A percentile compares a stretch with the other conserved stretches of the same genome.
phyloP scores from a whole-genome alignment of 129 eudicot species.

The Pittosporum tobira region DNA sequence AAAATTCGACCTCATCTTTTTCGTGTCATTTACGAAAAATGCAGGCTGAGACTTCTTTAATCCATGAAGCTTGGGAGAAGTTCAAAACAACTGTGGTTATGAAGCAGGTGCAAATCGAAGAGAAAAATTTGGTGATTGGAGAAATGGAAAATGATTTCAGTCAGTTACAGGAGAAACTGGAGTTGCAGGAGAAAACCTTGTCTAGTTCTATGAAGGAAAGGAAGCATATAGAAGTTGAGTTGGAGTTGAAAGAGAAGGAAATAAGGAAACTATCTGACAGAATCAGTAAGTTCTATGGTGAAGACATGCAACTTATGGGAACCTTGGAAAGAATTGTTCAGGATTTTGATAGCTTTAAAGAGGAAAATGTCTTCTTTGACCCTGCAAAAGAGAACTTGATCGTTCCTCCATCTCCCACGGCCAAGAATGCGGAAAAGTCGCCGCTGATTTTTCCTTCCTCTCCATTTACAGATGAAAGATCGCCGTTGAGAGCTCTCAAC shows the following conservation, averaged over 20 bases:
- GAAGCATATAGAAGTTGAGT: conserved; percentile 13
- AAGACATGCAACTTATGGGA: conserved; percentile 47
- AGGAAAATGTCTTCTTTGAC: conserved; percentile 24
- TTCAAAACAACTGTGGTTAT: conserved; percentile 31
- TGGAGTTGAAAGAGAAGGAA: conserved; percentile 12
- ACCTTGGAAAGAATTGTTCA: conserved; percentile 42
- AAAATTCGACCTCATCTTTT: conserved; percentile 44
- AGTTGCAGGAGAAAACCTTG: conserved; percentile 25
- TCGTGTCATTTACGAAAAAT: conserved; percentile 31
- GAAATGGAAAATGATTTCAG: conserved; percentile 44
- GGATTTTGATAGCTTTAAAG: conserved; percentile 14
- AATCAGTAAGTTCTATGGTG: conserved; percentile 29
- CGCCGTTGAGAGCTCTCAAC: conserved; percentile 68
- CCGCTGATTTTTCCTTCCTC: conserved; percentile 16
- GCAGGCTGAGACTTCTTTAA: conserved; percentile 35
- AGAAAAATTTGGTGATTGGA: conserved; percentile 29
- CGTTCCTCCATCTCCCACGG: conserved; percentile 28
- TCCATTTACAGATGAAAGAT: conserved; percentile 39
- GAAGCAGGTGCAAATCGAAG: conserved; percentile 52
- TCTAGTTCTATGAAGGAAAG: conserved; percentile 11
- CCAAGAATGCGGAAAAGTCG: conserved; percentile 26
- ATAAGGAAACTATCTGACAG: conserved; percentile 26
- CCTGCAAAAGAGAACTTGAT: conserved; percentile 48
- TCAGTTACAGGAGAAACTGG: conserved; percentile 14
- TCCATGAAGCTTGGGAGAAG: conserved; percentile 55